A percentile compares a stretch with the other conserved stretches of the same genome.
Evolutionary conservation across 495 filamentous ascomycete genomes (phyloP).

Genomic region (Bacidia rubella): DNA sequence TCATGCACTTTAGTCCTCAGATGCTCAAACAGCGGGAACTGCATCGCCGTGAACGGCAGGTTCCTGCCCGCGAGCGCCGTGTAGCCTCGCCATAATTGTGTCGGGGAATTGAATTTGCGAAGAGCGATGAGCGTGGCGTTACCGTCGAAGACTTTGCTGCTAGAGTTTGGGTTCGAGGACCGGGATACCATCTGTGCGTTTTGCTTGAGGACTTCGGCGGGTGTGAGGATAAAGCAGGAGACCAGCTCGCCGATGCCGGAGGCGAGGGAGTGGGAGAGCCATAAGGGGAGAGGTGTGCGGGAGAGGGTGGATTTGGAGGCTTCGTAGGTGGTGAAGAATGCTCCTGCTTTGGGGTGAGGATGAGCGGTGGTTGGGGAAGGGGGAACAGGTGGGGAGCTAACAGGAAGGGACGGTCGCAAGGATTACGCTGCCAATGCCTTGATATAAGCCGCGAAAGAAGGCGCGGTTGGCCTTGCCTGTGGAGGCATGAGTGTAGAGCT

Average conservation of each 20-base stretch:
- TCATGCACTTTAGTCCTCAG: conserved; percentile 34
- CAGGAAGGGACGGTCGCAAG: conserved; percentile 79
- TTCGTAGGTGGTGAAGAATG: conserved; percentile 89
- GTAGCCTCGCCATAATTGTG: conserved; percentile 65
- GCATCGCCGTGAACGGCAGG: conserved; percentile 72
- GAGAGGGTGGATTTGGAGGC: conserved; percentile 46
- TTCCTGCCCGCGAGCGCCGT: conserved; percentile 66
- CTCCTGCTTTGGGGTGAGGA: conserved; percentile 45
- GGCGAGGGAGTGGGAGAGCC: conserved; percentile 54
- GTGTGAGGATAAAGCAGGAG: conserved; percentile 73
- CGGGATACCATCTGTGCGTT: conserved; percentile 61
- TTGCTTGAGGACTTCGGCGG: conserved; percentile 85
- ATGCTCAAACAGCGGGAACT: conserved; percentile 77
- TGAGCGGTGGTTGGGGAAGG: conserved; percentile 1
- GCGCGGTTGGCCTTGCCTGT: conserved; percentile 38
- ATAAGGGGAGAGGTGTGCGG: conserved; percentile 38
- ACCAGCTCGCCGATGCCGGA: conserved; percentile 66
- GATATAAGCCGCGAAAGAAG: conserved; percentile 67
- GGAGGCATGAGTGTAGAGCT: conserved; percentile 42
- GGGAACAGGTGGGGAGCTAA: conserved; percentile 22
- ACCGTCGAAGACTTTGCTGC: conserved; percentile 15
- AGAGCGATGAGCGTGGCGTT: conserved; percentile 42
- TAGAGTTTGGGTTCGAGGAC: not conserved
- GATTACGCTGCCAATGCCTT: conserved; percentile 78
- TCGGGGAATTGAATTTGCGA: conserved; percentile 39